These are phyloP conservation scores for Pseudocercospora fuligena DNA, from an alignment of 2,329 filamentous ascomycete genomes.

Conservation along the genomic window DNA sequence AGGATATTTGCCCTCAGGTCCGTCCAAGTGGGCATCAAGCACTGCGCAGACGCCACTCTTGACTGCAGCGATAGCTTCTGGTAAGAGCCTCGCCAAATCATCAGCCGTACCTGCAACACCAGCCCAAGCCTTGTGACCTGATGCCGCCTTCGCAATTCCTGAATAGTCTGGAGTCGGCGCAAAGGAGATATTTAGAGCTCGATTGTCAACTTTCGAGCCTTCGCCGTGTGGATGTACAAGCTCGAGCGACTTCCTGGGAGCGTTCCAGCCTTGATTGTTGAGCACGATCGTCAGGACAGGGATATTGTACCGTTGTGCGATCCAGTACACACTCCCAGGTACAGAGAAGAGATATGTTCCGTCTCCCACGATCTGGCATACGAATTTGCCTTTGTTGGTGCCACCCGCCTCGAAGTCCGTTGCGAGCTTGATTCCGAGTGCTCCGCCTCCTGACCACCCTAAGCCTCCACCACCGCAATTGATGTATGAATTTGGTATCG, in stretches of 20 bases:
- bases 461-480: slow-evolving; percentile 82
- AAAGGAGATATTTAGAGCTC: slow-evolving; percentile 70
- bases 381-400: slow-evolving; percentile 60
- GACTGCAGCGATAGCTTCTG: slow-evolving; percentile 64
- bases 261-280: slow-evolving; percentile 75
- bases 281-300: slow-evolving; percentile 69
- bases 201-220: slow-evolving; percentile 65
- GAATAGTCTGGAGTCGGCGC: slow-evolving; percentile 69
- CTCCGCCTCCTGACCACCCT: slow-evolving; percentile 77
- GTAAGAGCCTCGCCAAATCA: slow-evolving; percentile 60
- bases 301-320: slow-evolving; percentile 67
- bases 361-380: slow-evolving; percentile 69
- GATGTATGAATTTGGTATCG: slow-evolving; percentile 73
- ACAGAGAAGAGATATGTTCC: slow-evolving; percentile 70
- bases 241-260: slow-evolving; percentile 63
- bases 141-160: slow-evolving; percentile 69
- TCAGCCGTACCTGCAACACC: slow-evolving; percentile 61
- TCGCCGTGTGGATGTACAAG: slow-evolving; percentile 69
- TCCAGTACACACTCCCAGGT: slow-evolving; percentile 71
- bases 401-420: slow-evolving; percentile 58
- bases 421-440: slow-evolving; percentile 77
- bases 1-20: slow-evolving; percentile 59
- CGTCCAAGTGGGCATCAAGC: slow-evolving; percentile 64
- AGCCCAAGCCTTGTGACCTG: slow-evolving; percentile 66
- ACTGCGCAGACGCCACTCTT: slow-evolving; percentile 63